Evolutionary conservation across 2,329 filamentous ascomycete genomes (phyloP).

Genomic region (Colletotrichum orchidophilum): DNA sequence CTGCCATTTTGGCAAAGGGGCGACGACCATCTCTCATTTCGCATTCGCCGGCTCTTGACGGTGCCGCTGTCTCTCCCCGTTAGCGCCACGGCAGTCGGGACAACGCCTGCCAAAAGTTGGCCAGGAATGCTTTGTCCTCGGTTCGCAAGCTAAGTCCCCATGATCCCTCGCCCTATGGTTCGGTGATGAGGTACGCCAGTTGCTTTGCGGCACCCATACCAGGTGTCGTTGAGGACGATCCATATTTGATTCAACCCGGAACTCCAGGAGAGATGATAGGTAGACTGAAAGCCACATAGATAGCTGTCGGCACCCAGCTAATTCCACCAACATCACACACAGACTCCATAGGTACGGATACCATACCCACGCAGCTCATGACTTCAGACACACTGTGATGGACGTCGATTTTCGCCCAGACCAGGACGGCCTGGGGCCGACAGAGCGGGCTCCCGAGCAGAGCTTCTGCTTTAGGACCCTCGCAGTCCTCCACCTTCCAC

Average conservation of each 20-base stretch:
- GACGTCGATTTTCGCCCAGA: neutral
- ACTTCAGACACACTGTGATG: neutral
- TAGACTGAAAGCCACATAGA: neutral
- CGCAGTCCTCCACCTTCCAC: slow-evolving; percentile 23
- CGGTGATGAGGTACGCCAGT: neutral
- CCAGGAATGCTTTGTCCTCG: neutral
- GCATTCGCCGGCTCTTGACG: neutral
- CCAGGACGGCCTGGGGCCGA: slow-evolving; percentile 23
- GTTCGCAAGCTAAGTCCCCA: neutral
- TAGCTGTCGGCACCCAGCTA: neutral
- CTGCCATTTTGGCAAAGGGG: neutral
- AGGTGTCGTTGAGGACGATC: neutral
- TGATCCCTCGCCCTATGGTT: slow-evolving; percentile 6
- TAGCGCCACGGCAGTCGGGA: neutral
- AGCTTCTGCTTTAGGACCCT: slow-evolving; percentile 26
- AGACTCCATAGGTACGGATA: neutral
- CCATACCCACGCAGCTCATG: neutral
- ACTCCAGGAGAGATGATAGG: neutral
- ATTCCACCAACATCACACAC: neutral
- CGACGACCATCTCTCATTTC: neutral
- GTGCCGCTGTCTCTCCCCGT: neutral
- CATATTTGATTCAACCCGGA: neutral
- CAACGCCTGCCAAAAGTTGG: neutral
- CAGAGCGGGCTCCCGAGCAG: slow-evolving; percentile 22
- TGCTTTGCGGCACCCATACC: neutral